Conservation (phyloP, 2,329 filamentous ascomycete genomes). For the Beauveria asiatica region DNA sequence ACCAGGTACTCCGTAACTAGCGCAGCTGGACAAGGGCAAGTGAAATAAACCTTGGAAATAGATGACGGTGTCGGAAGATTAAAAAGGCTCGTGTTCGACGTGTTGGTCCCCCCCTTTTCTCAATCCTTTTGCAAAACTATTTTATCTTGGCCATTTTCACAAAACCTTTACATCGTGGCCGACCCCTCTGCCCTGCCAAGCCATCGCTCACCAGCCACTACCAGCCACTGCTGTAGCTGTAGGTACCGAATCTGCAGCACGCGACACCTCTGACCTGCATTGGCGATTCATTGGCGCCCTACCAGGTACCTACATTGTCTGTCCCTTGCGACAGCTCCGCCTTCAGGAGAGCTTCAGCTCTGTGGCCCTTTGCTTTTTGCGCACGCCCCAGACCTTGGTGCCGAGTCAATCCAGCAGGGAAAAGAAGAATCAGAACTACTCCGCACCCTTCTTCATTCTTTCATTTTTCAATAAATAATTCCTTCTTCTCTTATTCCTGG, state of each 20-base stretch:
- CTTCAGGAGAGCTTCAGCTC: constrained; percentile 2
- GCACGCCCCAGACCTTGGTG: neutral
- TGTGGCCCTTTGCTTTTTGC: neutral
- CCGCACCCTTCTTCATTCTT: neutral
- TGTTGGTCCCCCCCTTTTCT: too few relatives aligned
- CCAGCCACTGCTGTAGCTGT: neutral
- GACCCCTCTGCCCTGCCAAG: too few relatives aligned
- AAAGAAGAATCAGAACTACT: too few relatives aligned
- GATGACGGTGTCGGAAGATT: too few relatives aligned
- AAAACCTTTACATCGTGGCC: too few relatives aligned
- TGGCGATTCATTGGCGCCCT: neutral
- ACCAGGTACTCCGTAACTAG: too few relatives aligned
- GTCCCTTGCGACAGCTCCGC: constrained; percentile 1
- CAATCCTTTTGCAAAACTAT: too few relatives aligned
- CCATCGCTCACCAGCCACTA: too few relatives aligned
- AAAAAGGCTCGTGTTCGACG: too few relatives aligned
- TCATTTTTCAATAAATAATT: neutral
- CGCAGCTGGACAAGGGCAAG: too few relatives aligned
- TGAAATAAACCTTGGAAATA: too few relatives aligned
- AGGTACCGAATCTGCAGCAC: neutral
- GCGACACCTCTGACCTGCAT: neutral
- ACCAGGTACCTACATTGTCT: neutral
- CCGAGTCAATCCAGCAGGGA: neutral
- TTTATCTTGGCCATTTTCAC: too few relatives aligned
- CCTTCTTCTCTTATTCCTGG: neutral